These are phyloP conservation scores for Fusarium zealandicum DNA, from an alignment of 2,329 filamentous ascomycete genomes.

Conservation along the genomic window DNA sequence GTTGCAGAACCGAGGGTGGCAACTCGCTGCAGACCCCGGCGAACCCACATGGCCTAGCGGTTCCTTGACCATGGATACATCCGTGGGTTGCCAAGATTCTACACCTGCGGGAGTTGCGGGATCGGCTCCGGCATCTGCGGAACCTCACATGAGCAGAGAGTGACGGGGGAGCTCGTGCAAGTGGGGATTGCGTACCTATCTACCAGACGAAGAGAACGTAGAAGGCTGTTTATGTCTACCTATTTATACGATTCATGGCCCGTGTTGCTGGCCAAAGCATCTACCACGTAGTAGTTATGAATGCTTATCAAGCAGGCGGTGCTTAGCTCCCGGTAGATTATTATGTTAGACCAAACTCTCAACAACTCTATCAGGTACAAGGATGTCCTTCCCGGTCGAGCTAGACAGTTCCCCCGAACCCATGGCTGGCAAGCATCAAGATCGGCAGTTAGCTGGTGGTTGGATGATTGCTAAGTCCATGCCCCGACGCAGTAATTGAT, in stretches of 20 bases:
- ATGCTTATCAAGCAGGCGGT: too few species aligned
- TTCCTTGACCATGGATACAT: slow-evolving; percentile 29
- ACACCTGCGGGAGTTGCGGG: slow-evolving; percentile 29
- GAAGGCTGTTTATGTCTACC: too few species aligned
- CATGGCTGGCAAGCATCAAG: slow-evolving; percentile 21
- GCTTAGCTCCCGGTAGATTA: too few species aligned
- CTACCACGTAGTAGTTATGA: too few species aligned
- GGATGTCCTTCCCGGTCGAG: background rate
- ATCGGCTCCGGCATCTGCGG: slow-evolving; percentile 31
- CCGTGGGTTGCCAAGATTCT: slow-evolving; percentile 30
- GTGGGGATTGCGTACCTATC: too few species aligned
- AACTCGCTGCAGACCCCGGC: slow-evolving; percentile 7
- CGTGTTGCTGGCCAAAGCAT: too few species aligned
- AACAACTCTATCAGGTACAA: background rate
- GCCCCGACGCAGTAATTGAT: slow-evolving; percentile 12
- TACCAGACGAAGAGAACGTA: too few species aligned
- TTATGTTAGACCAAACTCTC: background rate
- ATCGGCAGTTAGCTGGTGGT: background rate
- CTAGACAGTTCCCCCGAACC: slow-evolving; percentile 19
- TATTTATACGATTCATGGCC: too few species aligned
- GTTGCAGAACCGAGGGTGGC: background rate
- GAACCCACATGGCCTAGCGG: slow-evolving; percentile 25
- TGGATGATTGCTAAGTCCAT: slow-evolving; percentile 11
- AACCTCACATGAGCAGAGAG: slow-evolving; percentile 23
- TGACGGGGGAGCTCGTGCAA: too few species aligned